A percentile compares a stretch with the other conserved stretches of the same genome.
Conservation (phyloP, 805 yeast genomes). For the Candida berthetii region DNA sequence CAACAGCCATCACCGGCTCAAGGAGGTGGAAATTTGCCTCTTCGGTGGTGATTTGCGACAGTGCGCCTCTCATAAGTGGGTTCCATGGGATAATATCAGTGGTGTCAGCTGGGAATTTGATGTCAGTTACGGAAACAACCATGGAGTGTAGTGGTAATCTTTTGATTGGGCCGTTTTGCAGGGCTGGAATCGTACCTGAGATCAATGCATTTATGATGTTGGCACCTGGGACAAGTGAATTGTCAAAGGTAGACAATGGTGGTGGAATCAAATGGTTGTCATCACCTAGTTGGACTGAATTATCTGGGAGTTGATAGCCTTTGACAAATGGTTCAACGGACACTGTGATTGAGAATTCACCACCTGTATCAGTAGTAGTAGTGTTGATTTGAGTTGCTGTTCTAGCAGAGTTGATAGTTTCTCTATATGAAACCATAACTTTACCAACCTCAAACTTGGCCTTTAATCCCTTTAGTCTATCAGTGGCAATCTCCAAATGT, state of each 20-base stretch:
- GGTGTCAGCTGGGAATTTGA: constrained; percentile 44
- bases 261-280: constrained; percentile 22
- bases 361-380: constrained; percentile 15
- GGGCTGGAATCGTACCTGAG: constrained; percentile 53
- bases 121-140: constrained; percentile 44
- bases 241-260: neutral
- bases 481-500: constrained; percentile 83
- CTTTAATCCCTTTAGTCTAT: constrained; percentile 74
- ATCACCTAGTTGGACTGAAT: constrained; percentile 24
- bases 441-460: constrained; percentile 78
- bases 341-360: constrained; percentile 13
- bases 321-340: constrained; percentile 27
- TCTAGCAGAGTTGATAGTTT: constrained; percentile 34
- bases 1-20: constrained; percentile 85
- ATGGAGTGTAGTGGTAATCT: constrained; percentile 55
- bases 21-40: constrained; percentile 43
- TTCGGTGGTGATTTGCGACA: constrained; percentile 30
- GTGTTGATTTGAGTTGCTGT: constrained; percentile 10
- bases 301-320: constrained; percentile 19
- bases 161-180: constrained; percentile 57
- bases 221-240: constrained; percentile 28
- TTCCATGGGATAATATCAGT: constrained; percentile 32
- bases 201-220: constrained; percentile 46
- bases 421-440: constrained; percentile 87
- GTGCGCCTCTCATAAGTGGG: constrained; percentile 38